Percentiles rank a stretch among this genome's conserved stretches.
Evolutionary conservation across 345 rosid species (phyloP).

Genomic region (Alliaria petiolata): DNA sequence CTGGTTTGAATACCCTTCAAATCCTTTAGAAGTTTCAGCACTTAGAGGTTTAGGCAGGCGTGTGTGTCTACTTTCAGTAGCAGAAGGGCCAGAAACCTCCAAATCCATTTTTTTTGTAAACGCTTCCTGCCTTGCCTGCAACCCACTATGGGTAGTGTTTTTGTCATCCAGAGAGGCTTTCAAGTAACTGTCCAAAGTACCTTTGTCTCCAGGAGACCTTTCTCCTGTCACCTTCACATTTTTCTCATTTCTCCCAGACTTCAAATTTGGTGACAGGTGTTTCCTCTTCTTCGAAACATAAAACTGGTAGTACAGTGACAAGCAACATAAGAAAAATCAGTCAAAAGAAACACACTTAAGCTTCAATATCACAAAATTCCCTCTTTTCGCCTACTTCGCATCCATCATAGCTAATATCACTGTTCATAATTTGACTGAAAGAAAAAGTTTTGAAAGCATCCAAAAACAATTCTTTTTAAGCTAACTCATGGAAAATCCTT

Average conservation of each 20-base stretch:
- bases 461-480: neutral
- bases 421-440: neutral
- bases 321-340: slow-evolving; percentile 6
- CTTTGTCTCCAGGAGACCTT: slow-evolving; percentile 66
- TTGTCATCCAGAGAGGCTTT: slow-evolving; percentile 44
- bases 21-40: slow-evolving; percentile 20
- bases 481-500: neutral
- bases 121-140: slow-evolving; percentile 36
- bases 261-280: slow-evolving; percentile 54
- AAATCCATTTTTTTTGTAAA: slow-evolving; percentile 44
- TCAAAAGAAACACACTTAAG: neutral
- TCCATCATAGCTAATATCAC: neutral
- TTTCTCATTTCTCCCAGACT: slow-evolving; percentile 49
- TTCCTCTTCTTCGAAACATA: slow-evolving; percentile 78
- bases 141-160: slow-evolving; percentile 13
- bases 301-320: slow-evolving; percentile 46
- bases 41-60: slow-evolving; percentile 20
- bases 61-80: slow-evolving; percentile 31
- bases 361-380: slow-evolving; percentile 1
- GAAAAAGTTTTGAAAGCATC: neutral
- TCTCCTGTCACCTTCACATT: slow-evolving; percentile 44
- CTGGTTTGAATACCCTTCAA: slow-evolving; percentile 32
- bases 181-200: slow-evolving; percentile 63
- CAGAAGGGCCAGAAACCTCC: slow-evolving; percentile 36
- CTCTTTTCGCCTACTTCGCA: neutral